Conservation (phyloP, 2,329 filamentous ascomycete genomes). For the Arachnomyces sp. region DNA sequence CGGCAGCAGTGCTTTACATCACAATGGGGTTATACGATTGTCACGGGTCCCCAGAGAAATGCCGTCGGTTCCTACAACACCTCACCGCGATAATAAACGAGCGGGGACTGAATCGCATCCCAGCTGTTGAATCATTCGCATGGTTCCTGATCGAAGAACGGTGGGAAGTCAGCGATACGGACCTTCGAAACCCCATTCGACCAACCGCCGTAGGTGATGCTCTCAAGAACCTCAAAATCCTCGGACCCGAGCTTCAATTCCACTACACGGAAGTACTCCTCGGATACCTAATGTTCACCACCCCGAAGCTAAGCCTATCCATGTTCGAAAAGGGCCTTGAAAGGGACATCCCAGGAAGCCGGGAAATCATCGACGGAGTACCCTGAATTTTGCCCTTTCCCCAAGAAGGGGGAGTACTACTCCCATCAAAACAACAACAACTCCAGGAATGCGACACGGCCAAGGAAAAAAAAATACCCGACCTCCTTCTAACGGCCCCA, state of each 20-base stretch:
- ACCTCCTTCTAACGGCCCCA: no score
- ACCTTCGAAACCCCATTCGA: conserved; percentile 28
- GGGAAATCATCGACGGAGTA: background rate
- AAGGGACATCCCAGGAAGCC: conserved; percentile 3
- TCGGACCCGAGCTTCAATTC: conserved; percentile 30
- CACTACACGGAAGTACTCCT: conserved; percentile 33
- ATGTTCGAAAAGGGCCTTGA: conserved; percentile 29
- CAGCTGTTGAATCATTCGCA: conserved; percentile 31
- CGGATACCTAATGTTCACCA: conserved; percentile 26
- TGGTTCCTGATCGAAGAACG: conserved; percentile 32
- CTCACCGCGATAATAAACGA: conserved; percentile 18
- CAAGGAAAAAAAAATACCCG: no score
- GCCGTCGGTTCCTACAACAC: conserved; percentile 25
- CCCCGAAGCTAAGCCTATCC: conserved; percentile 21
- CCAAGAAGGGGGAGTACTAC: no score
- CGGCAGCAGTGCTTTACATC: conserved; percentile 32
- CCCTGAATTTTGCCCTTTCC: no score
- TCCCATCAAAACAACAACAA: no score
- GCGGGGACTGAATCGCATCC: conserved; percentile 26
- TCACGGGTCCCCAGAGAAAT: conserved; percentile 22
- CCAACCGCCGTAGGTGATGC: conserved; percentile 31
- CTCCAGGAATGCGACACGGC: no score
- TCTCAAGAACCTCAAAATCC: conserved; percentile 26
- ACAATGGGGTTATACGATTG: conserved; percentile 30
- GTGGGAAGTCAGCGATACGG: conserved; percentile 18